Evolutionary conservation across 2,329 filamentous ascomycete species (phyloP), one percentile per base, ranked within the genome.

Genomic region (Magnaporthiopsis poae): DNA sequence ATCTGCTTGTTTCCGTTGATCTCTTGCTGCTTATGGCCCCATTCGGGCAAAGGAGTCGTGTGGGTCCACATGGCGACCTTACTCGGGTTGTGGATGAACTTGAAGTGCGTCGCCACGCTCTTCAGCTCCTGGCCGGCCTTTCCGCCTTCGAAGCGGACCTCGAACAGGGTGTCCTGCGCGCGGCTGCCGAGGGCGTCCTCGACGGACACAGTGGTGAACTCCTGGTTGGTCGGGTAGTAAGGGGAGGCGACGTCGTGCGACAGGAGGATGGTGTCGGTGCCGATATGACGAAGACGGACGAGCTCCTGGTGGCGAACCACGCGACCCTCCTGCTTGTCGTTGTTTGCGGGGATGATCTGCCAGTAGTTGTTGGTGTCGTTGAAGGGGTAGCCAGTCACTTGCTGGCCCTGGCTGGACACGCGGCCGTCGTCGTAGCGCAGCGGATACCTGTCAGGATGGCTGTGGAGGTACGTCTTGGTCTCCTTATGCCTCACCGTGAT

Each of bases 1-100:
- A 96, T 81, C 75, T 96, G 96, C 86, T 99, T 99, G 84, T 99
- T 99, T 68, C 95, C 95, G 77, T 99, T 99, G 82, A 99, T 97
- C 77, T 99, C 95, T 74, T 96, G 94, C 78, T 99, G 95, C 77
- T 96, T 95, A 81, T 90, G 94, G 33, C 85, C 95, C 95, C 95
- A 99, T 4, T 99, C 95, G 5, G 95, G 95, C n/a, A 99, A 86
- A 64, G 95, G 91, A 68, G 88, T 95, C 52, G 90, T 90, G 77
- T 98, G 94, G 35, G 95, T 99, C 95, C 95, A 99, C 94, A 99
- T 96, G 70, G 95, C 94, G 64, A 99, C 95, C 77, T 96, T 96
- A 77, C 92, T 96, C 9, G 94, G 92, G 74, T 90, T 87, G 78
- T 99, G 95, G 72, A 99, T 86, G 68, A 99, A 85, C 80, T 97